These are phyloP conservation scores for Neonectria ditissima DNA, from an alignment of 2,329 filamentous ascomycete species.

Conservation along the genomic window DNA sequence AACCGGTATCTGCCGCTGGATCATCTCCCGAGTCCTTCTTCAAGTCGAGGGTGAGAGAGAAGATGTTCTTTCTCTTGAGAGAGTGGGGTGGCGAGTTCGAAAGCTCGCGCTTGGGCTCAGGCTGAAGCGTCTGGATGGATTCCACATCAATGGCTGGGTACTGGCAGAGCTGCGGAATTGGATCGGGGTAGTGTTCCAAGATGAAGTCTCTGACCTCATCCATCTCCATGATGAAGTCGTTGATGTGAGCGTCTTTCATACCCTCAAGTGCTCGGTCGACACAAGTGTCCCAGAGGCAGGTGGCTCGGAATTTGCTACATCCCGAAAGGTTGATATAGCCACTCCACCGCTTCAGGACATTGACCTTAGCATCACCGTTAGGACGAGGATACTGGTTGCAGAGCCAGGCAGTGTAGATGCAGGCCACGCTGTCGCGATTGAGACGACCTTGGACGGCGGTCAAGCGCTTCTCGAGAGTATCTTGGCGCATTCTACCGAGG, in stretches of 20 bases:
- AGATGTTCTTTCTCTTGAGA: constrained; percentile 3
- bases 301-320: neutral
- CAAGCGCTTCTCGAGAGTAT: constrained; percentile 40
- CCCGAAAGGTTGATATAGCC: neutral
- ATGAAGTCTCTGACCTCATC: neutral
- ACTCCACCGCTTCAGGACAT: neutral
- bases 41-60: constrained; percentile 7
- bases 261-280: neutral
- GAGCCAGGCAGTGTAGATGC: constrained; percentile 47
- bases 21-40: neutral
- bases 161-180: neutral
- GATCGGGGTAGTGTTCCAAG: neutral
- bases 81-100: neutral
- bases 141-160: neutral
- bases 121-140: too few species aligned
- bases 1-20: neutral
- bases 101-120: neutral
- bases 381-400: constrained; percentile 26
- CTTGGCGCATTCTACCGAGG: constrained; percentile 42
- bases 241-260: neutral
- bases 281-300: neutral
- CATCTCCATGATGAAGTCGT: neutral
- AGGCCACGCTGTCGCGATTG: constrained; percentile 29
- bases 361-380: neutral
- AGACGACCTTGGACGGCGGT: constrained; percentile 22